These are phyloP conservation scores for Lentinus tigrinus DNA, from an alignment of 768 basidiomycete species.

Conservation along the genomic window DNA sequence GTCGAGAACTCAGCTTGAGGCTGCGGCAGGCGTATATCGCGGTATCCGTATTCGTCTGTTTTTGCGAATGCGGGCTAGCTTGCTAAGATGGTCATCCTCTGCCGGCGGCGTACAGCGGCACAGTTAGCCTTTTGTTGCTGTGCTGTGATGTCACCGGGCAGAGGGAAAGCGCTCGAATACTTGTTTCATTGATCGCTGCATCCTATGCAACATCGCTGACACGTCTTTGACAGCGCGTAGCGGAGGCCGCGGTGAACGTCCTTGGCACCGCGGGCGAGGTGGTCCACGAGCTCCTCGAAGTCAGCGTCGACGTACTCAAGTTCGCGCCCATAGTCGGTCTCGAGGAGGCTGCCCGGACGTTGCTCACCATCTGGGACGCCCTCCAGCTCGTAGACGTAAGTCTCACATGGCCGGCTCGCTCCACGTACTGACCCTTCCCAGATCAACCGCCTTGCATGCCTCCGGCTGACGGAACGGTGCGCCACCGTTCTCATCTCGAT, in stretches of 20 bases:
- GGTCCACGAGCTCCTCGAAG: conserved; percentile 43
- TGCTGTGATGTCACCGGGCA: no score
- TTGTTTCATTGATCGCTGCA: neutral
- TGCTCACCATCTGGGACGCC: conserved; percentile 66
- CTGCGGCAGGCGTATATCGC: no score
- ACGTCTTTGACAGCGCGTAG: conserved; percentile 19
- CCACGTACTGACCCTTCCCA: conserved; percentile 24
- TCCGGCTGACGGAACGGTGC: conserved; percentile 72
- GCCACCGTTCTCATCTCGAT: conserved; percentile 67
- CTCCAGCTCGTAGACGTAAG: conserved; percentile 61
- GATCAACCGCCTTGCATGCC: conserved; percentile 67
- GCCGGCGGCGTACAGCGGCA: no score
- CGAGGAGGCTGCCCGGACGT: conserved; percentile 45
- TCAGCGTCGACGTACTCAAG: conserved; percentile 43
- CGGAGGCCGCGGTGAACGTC: conserved; percentile 31
- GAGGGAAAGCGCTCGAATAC: neutral
- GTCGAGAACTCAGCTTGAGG: no score
- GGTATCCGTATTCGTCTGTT: no score
- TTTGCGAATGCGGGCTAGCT: no score
- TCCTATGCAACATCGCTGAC: neutral
- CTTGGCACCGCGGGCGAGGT: conserved; percentile 42
- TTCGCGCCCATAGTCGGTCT: conserved; percentile 60
- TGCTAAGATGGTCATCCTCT: no score
- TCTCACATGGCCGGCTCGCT: conserved; percentile 2
- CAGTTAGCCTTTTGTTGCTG: no score